Evolutionary conservation across 106 monocot genomes (phyloP).

Genomic region (Acanthochlamys bracteata): DNA sequence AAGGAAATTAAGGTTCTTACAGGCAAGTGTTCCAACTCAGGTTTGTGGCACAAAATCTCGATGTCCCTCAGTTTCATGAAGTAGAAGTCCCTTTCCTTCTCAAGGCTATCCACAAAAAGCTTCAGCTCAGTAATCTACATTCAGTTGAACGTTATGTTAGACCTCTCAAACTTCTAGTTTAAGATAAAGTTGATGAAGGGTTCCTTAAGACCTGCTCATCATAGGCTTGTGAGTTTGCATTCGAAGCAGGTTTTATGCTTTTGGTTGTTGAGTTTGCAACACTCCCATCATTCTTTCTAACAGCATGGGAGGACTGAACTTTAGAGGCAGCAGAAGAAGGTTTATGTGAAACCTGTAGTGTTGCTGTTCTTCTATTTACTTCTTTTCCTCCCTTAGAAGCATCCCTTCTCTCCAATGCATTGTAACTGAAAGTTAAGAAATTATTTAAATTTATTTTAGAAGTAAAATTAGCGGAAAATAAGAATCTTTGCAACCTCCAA

Average conservation of each 20-base stretch:
- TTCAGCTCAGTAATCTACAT: constrained; percentile 89
- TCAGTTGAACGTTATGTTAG: constrained; percentile 1
- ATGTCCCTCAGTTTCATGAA: constrained; percentile 81
- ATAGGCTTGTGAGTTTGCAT: constrained; percentile 36
- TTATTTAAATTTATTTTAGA: neutral
- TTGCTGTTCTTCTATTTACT: constrained; percentile 34
- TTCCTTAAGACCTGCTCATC: constrained; percentile 45
- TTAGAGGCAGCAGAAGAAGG: constrained; percentile 37
- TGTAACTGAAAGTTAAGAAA: constrained; percentile 42
- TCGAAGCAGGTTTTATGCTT: constrained; percentile 18
- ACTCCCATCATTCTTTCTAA: constrained; percentile 36
- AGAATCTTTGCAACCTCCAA: too few species aligned
- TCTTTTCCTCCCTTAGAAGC: constrained; percentile 81
- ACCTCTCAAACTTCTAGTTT: neutral
- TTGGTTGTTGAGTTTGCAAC: constrained; percentile 27
- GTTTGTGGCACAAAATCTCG: constrained; percentile 77
- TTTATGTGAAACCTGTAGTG: constrained; percentile 43
- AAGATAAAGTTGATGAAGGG: neutral
- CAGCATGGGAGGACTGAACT: constrained; percentile 30
- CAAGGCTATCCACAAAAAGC: constrained; percentile 75
- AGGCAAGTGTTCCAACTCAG: constrained; percentile 55
- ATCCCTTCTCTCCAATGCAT: constrained; percentile 84
- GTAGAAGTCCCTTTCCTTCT: constrained; percentile 98
- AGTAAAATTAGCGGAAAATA: too few species aligned
- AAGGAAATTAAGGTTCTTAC: constrained; percentile 30